phyloP scores from a whole-genome alignment of 1,284 basidiomycete species.

The Mycosarcoma maydis region DNA sequence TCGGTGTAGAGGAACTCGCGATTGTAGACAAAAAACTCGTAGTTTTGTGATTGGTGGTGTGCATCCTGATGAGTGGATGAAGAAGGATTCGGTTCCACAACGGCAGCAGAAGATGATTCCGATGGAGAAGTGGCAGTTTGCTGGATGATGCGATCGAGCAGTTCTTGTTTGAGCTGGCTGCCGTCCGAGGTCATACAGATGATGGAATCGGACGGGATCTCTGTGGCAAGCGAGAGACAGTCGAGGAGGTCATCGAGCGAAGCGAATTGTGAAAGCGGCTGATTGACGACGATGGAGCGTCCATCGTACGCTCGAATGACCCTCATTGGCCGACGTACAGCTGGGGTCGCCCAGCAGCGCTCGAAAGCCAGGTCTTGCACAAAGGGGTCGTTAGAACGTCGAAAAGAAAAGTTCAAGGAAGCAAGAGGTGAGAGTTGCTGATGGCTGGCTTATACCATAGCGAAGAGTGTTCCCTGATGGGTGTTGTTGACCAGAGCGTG shows the following conservation, averaged over 20 bases:
- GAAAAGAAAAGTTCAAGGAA: no score
- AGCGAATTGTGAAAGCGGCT: constrained; percentile 55
- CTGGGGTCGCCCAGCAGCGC: background rate
- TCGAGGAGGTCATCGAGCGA: constrained; percentile 62
- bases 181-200: constrained; percentile 65
- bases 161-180: constrained; percentile 56
- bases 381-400: background rate
- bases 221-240: constrained; percentile 62
- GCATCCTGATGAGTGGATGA: constrained; percentile 9
- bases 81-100: constrained; percentile 4
- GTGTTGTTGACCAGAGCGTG: no score
- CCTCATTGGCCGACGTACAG: constrained; percentile 40
- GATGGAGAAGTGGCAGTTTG: constrained; percentile 11
- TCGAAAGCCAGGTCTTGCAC: background rate
- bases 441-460: no score
- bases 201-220: constrained; percentile 59
- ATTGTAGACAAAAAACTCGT: constrained; percentile 64
- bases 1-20: constrained; percentile 63
- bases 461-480: no score
- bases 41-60: constrained; percentile 5
- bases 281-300: constrained; percentile 55
- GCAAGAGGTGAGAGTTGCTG: background rate
- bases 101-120: constrained; percentile 12
- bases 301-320: constrained; percentile 63
- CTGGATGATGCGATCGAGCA: constrained; percentile 49